These are phyloP conservation scores for Linnemannia exigua DNA, from an alignment of 192 early-diverging fungal genomes.

Conservation along the genomic window DNA sequence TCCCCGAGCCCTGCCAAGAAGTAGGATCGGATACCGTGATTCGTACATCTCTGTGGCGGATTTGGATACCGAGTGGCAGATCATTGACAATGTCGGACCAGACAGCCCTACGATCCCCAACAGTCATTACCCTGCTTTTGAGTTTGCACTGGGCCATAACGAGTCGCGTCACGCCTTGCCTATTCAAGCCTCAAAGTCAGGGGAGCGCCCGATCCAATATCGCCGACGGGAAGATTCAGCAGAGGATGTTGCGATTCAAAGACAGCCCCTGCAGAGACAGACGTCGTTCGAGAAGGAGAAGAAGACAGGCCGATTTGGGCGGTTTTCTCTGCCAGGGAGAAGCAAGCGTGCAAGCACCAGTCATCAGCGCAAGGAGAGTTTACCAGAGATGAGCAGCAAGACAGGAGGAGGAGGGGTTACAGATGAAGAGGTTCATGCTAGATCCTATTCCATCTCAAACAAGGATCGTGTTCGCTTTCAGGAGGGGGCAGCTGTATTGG, in stretches of 20 bases:
- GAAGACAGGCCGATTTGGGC: conserved; percentile 15
- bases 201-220: not conserved
- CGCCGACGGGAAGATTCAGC: not conserved
- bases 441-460: conserved; percentile 1
- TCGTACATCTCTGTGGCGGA: conserved; percentile 1
- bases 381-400: not conserved
- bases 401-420: not conserved
- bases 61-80: not conserved
- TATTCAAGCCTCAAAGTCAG: not conserved
- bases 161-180: conserved; percentile 8
- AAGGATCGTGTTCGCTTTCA: conserved; percentile 1
- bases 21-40: conserved; percentile 6
- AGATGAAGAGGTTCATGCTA: not conserved
- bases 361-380: conserved; percentile 16
- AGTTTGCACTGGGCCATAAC: not conserved
- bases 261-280: conserved; percentile 20
- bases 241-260: conserved; percentile 2
- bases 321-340: conserved; percentile 10
- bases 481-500: not conserved
- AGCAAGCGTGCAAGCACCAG: not conserved
- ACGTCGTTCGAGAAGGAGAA: conserved; percentile 15
- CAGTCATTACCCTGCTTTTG: not conserved
- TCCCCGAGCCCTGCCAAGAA: conserved; percentile 40
- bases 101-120: conserved; percentile 9
- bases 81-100: not conserved